Conservation (phyloP, 23 red algal species). For the Gracilaria vermiculophylla region DNA sequence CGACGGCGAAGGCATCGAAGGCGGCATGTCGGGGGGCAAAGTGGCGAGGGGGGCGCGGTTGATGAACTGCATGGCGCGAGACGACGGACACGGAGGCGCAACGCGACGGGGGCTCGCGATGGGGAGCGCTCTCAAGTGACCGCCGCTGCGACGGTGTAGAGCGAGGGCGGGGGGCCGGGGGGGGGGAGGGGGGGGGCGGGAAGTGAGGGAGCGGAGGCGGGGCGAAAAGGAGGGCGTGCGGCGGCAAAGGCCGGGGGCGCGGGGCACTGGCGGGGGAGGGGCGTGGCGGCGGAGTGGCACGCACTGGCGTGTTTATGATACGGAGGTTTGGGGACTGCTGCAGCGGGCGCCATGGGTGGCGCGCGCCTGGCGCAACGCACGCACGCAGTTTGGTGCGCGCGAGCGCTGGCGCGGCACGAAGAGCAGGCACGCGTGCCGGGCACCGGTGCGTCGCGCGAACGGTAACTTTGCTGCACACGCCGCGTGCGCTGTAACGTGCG, state of each 20-base stretch:
- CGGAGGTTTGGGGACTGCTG: background rate
- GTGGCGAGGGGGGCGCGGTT: background rate
- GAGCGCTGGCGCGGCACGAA: background rate
- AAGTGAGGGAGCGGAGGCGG: background rate
- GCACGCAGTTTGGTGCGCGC: background rate
- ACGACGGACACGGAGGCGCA: background rate
- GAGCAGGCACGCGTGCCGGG: background rate
- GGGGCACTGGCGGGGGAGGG: background rate
- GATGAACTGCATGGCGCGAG: background rate
- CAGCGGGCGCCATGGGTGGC: background rate
- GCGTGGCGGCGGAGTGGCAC: background rate
- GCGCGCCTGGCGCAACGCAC: background rate
- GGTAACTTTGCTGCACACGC: background rate
- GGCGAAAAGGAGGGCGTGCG: background rate
- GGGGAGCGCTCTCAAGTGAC: too few relatives aligned
- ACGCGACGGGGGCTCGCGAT: conserved; percentile 13
- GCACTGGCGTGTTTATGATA: background rate
- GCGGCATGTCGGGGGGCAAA: conserved; percentile 2
- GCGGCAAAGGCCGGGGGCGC: background rate
- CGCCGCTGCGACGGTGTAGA: background rate
- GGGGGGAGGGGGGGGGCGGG: background rate
- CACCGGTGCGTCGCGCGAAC: background rate
- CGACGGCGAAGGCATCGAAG: background rate
- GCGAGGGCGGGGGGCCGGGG: background rate
- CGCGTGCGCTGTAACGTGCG: background rate